Evolutionary conservation across 768 basidiomycete species (phyloP), one percentile per base, ranked within the genome.

Genomic region (Pluteus cervinus): DNA sequence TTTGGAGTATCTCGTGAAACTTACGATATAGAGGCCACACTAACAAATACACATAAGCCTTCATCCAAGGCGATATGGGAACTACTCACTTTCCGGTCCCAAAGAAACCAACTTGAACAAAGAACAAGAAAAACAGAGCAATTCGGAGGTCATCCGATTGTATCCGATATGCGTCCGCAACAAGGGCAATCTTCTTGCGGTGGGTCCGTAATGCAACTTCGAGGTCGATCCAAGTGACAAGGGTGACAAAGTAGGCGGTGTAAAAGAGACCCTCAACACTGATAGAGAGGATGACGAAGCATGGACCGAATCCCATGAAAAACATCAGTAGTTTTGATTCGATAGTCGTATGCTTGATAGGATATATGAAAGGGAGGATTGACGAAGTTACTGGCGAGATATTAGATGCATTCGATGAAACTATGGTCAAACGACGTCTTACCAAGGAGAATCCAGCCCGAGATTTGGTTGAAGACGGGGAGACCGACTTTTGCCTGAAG

Each of bases 61-160:
- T 22, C 12, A 25, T 14, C 9, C 32, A 4, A 32, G 16, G n/a
- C 25, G 29, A 5, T 24, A 25, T 14, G 17, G 12, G 36, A 5
- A 30, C 1, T 7, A 68, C 83, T 48, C 60, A 84, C 82, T 85
- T 87, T 64, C 85, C 85, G 24, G 76, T 86, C 6, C 87, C 87
- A 51, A 88, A 89, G 58, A 89, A 90, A 2, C 79, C 88, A 28
- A 87, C 75, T 49, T 92, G 88, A 5, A 90, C 80, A 47, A 91
- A 88, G 56, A 86, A 86, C 42, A 92, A 57, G 60, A 90, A 90
- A 55, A 88, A 86, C 15, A 90, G 45, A 1, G 82, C 86, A 37
- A 85, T 78, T 33, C 88, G 62, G 9, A 88, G 54, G 41, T 88
- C 82, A 25, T 82, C 81, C 24, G 58, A 55, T 43, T 61, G 66